These are phyloP conservation scores for Azolla pinnata DNA, from an alignment of 75 land plant genomes.

Conservation along the genomic window DNA sequence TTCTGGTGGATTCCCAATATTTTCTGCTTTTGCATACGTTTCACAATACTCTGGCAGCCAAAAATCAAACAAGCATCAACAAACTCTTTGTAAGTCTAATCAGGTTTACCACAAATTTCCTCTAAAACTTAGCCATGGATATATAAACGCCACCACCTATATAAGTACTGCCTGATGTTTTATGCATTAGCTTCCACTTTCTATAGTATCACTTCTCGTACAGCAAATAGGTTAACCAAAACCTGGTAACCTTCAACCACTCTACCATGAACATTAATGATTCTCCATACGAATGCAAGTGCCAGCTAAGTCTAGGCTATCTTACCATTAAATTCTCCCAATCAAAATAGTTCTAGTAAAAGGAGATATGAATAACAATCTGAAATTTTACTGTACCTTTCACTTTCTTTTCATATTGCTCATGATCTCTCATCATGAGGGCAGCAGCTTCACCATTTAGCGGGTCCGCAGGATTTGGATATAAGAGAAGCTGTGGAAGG, in stretches of 20 bases:
- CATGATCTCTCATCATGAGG: constrained; percentile 54
- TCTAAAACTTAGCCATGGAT: neutral
- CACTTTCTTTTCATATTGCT: constrained; percentile 56
- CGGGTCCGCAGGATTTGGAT: constrained; percentile 68
- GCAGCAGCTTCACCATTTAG: constrained; percentile 86
- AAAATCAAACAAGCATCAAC: neutral
- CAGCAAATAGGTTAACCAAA: no score
- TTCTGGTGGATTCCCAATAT: constrained; percentile 36
- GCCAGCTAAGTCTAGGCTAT: no score
- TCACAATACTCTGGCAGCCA: constrained; percentile 47
- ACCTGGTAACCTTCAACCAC: neutral
- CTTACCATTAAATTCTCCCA: neutral
- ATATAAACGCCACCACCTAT: neutral
- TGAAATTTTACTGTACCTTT: constrained; percentile 42
- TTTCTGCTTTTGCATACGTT: constrained; percentile 66
- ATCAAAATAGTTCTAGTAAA: neutral
- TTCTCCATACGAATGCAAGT: no score
- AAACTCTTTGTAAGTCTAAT: neutral
- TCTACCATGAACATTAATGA: neutral
- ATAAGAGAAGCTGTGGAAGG: constrained; percentile 53
- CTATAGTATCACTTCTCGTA: no score
- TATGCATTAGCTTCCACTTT: neutral
- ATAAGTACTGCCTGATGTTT: neutral
- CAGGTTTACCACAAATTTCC: neutral
- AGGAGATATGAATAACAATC: neutral